Percentiles rank a stretch among this genome's conserved stretches.
phyloP scores from a whole-genome alignment of 306 rosid genomes.

The Cucumis sativus region Cucumber_9930_V3 NC_026657.2:31214501-31215000 shows the following conservation, averaged over 20 bases:
- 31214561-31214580: slow-evolving; percentile 22
- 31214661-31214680: not conserved
- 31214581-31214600: slow-evolving; percentile 69
- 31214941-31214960: not conserved
- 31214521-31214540: not conserved
- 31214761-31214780: slow-evolving; percentile 32
- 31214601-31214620: slow-evolving; percentile 51
- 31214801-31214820: not conserved
- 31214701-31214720: slow-evolving; percentile 31
- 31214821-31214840: not conserved
- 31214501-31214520: not conserved
- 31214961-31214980: not conserved
- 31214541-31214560: not conserved
- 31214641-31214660: not conserved
- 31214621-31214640: slow-evolving; percentile 15
- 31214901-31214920: not conserved
- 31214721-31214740: slow-evolving; percentile 64
- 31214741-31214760: slow-evolving; percentile 82
- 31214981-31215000: not conserved
- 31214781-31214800: not conserved
- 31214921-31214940: not conserved
- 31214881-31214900: not conserved
- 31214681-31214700: not conserved
- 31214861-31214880: not conserved
- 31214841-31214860: not conserved